These are phyloP conservation scores for Aureobasidium sp. DNA, from an alignment of 2,329 filamentous ascomycete genomes.

Conservation along the genomic window DNA sequence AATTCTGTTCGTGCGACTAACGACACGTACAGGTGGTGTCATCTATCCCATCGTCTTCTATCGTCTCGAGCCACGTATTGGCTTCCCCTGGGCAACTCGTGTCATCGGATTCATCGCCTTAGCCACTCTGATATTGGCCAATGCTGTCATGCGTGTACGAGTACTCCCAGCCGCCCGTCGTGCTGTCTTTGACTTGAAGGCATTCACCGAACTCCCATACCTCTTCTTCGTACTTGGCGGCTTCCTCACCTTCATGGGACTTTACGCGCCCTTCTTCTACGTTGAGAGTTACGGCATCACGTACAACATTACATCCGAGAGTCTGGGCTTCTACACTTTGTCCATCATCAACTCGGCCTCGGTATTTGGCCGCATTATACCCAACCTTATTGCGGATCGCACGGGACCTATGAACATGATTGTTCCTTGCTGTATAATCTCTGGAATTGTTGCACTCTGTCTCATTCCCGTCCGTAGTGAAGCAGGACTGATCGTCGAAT, in stretches of 20 bases:
- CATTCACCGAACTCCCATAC: constrained; percentile 36
- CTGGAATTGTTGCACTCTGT: constrained; percentile 33
- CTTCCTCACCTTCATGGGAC: constrained; percentile 39
- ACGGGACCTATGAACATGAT: constrained; percentile 40
- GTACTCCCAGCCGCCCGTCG: constrained; percentile 36
- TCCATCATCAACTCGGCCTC: constrained; percentile 56
- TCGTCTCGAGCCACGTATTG: constrained; percentile 50
- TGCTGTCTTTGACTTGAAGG: constrained; percentile 35
- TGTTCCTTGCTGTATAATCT: constrained; percentile 33
- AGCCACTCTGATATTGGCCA: constrained; percentile 35
- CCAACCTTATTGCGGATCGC: constrained; percentile 36
- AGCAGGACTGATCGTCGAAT: constrained; percentile 33
- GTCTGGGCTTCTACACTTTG: constrained; percentile 58
- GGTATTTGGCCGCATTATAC: constrained; percentile 38
- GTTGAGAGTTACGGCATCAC: constrained; percentile 52
- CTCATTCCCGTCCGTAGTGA: constrained; percentile 29
- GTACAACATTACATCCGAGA: constrained; percentile 41
- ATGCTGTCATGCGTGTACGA: constrained; percentile 34
- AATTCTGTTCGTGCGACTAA: not conserved
- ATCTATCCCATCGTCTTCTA: constrained; percentile 49
- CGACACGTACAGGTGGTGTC: constrained; percentile 37
- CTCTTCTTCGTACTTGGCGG: constrained; percentile 33
- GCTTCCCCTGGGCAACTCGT: constrained; percentile 58
- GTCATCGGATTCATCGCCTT: constrained; percentile 46
- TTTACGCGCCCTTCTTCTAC: constrained; percentile 44